These are phyloP conservation scores for Leucogyrophana mollusca DNA, from an alignment of 768 basidiomycete species.

Conservation along the genomic window DNA sequence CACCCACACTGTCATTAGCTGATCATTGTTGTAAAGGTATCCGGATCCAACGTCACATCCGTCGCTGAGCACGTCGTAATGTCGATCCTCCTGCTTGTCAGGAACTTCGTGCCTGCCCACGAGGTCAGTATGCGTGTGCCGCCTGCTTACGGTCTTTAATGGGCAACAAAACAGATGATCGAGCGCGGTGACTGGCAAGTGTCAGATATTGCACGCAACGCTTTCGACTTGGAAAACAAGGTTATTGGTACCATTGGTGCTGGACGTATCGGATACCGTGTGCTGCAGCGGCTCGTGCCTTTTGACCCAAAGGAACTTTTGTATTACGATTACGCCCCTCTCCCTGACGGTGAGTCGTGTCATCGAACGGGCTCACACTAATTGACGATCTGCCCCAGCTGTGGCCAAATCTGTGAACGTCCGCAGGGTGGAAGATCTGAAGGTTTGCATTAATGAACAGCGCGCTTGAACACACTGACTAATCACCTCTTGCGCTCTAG, in stretches of 20 bases:
- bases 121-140: conserved; percentile 23
- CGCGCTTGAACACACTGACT: conserved; percentile 18
- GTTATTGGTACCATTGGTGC: conserved; percentile 45
- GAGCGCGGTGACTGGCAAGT: conserved; percentile 40
- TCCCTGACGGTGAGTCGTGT: conserved; percentile 16
- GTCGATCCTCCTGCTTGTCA: conserved; percentile 43
- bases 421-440: conserved; percentile 37
- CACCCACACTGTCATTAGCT: no score
- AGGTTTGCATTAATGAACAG: conserved; percentile 17
- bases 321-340: conserved; percentile 39
- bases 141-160: background rate
- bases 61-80: conserved; percentile 44
- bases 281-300: conserved; percentile 31
- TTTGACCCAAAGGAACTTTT: conserved; percentile 48
- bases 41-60: conserved; percentile 41
- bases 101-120: conserved; percentile 41
- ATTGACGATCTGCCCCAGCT: conserved; percentile 8
- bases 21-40: conserved; percentile 16
- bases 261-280: conserved; percentile 43
- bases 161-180: conserved; percentile 19
- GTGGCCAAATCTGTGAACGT: conserved; percentile 31
- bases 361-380: background rate
- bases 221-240: conserved; percentile 48
- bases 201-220: conserved; percentile 35
- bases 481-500: conserved; percentile 6